Conservation (phyloP, 2,329 filamentous ascomycete species). For the Penicillium sp. region DNA sequence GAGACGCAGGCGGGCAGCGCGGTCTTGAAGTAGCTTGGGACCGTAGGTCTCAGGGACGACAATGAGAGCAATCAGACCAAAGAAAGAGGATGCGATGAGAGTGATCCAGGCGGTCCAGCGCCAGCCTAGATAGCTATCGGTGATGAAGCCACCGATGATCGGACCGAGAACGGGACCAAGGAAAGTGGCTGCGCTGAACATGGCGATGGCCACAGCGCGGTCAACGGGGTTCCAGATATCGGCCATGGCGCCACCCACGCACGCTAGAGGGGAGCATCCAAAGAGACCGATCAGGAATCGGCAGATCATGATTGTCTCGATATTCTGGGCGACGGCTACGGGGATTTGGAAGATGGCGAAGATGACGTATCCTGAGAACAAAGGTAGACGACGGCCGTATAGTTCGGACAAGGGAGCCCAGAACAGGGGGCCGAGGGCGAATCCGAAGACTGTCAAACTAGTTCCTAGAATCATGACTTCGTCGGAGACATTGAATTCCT, state of each 20-base stretch:
- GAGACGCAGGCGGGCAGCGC: conserved; percentile 49
- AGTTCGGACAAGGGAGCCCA: conserved; percentile 47
- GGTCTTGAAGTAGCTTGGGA: conserved; percentile 48
- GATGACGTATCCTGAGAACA: conserved; percentile 47
- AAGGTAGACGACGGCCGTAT: conserved; percentile 48
- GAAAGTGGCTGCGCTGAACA: conserved; percentile 50
- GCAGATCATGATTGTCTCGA: conserved; percentile 52
- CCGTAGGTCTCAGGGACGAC: conserved; percentile 53
- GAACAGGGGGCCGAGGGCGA: conserved; percentile 39
- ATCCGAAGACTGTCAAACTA: conserved; percentile 49
- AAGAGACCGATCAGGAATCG: conserved; percentile 55
- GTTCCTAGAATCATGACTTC: conserved; percentile 53
- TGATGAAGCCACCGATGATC: conserved; percentile 52
- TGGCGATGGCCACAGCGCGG: conserved; percentile 47
- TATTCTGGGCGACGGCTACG: conserved; percentile 51
- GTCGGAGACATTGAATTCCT: conserved; percentile 45
- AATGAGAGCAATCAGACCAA: conserved; percentile 45
- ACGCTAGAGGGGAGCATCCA: conserved; percentile 50
- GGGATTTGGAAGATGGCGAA: conserved; percentile 56
- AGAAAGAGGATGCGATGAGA: conserved; percentile 46
- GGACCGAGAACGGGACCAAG: conserved; percentile 50
- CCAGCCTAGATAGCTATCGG: conserved; percentile 53
- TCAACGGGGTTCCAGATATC: conserved; percentile 52
- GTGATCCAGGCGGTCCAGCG: conserved; percentile 60
- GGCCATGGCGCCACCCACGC: conserved; percentile 50